These are phyloP conservation scores for Neopestalotiopsis sp. DNA, from an alignment of 2,329 filamentous ascomycete species.

Conservation along the genomic window DNA sequence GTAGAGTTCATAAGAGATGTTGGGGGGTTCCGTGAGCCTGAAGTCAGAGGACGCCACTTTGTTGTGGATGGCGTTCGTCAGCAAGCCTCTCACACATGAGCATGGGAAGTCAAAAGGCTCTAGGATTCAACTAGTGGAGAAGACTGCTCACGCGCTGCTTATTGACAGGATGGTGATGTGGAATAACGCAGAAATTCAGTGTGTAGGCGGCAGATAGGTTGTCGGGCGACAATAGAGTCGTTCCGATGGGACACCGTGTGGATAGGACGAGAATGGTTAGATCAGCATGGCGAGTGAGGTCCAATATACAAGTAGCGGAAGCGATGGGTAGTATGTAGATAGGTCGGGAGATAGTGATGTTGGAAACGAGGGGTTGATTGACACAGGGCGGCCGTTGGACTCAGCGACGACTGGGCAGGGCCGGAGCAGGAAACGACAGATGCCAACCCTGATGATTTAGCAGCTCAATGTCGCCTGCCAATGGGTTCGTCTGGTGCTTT, in stretches of 20 bases:
- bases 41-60: background rate
- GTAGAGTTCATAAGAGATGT: background rate
- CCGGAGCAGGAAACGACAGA: background rate
- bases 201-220: background rate
- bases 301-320: background rate
- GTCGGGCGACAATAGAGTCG: background rate
- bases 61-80: background rate
- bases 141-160: background rate
- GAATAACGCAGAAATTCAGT: background rate
- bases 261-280: conserved; percentile 1
- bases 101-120: background rate
- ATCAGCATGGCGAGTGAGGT: background rate
- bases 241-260: background rate
- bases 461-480: background rate
- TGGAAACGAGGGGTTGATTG: conserved; percentile 1
- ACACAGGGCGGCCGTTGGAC: background rate
- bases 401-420: background rate
- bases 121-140: background rate
- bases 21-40: background rate
- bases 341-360: background rate
- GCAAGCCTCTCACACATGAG: background rate
- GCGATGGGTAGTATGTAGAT: background rate
- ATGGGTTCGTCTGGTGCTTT: background rate
- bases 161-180: background rate
- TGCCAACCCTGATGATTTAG: conserved; percentile 1